Conservation (phyloP, 2,329 filamentous ascomycete genomes). For the Bipolaris gigantea region DNA sequence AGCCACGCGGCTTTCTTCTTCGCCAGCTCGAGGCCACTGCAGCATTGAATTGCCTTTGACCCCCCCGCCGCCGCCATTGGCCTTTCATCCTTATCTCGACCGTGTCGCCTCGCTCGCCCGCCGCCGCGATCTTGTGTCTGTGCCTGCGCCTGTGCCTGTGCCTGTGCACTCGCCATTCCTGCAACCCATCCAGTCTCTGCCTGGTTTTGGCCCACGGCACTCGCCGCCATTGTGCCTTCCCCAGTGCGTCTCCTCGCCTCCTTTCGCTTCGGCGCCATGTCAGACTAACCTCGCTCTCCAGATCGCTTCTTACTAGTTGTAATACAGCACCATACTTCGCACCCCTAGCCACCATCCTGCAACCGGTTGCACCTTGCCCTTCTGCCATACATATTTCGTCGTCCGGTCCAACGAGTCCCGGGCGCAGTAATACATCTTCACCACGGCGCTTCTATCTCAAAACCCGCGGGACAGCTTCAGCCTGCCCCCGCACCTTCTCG, state of each 20-base stretch:
- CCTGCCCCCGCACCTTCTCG: constrained; percentile 79
- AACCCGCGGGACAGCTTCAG: constrained; percentile 79
- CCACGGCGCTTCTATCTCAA: constrained; percentile 80
- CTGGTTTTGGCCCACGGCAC: constrained; percentile 34
- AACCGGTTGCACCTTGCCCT: constrained; percentile 36
- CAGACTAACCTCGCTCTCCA: constrained; percentile 15
- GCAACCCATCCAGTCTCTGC: constrained; percentile 24
- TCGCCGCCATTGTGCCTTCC: constrained; percentile 35
- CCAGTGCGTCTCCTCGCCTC: constrained; percentile 25
- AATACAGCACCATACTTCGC: constrained; percentile 36
- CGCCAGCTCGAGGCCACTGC: constrained; percentile 22
- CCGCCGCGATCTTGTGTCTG: constrained; percentile 19
- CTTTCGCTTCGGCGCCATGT: not conserved
- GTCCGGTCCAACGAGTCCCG: constrained; percentile 51
- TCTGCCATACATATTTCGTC: constrained; percentile 43
- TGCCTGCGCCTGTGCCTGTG: constrained; percentile 19
- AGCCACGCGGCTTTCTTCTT: constrained; percentile 31
- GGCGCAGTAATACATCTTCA: constrained; percentile 65
- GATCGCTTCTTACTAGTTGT: constrained; percentile 35
- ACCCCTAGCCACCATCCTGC: constrained; percentile 26
- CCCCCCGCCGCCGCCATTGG: constrained; percentile 25
- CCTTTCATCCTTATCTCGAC: constrained; percentile 1
- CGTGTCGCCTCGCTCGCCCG: constrained; percentile 2
- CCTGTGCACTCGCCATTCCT: constrained; percentile 17
- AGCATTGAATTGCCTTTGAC: constrained; percentile 27